Conservation (phyloP, 176 grass and related monocot genomes). For the Ampelocalamus luodianensis region DNA sequence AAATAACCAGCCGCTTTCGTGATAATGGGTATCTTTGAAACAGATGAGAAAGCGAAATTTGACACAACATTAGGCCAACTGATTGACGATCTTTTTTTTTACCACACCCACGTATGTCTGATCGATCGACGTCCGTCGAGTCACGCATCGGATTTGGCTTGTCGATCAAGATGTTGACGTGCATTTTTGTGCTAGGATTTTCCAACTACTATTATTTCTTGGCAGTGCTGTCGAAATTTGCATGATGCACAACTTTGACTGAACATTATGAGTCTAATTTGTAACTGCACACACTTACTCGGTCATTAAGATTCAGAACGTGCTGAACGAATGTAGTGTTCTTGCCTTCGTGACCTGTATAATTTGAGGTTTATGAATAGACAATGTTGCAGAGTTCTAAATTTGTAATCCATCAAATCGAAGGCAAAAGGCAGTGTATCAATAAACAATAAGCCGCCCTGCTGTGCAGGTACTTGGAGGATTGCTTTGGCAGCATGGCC, state of each 20-base stretch:
- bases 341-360: neutral
- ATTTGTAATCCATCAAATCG: neutral
- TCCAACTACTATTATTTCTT: neutral
- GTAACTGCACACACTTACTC: neutral
- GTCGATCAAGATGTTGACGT: constrained; percentile 38
- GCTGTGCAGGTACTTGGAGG: neutral
- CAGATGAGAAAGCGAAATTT: constrained; percentile 40
- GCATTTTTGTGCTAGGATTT: neutral
- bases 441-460: constrained; percentile 6
- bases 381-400: neutral
- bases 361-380: neutral
- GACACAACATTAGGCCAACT: constrained; percentile 35
- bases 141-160: constrained; percentile 9
- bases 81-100: constrained; percentile 46
- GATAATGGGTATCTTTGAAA: constrained; percentile 50
- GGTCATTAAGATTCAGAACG: neutral
- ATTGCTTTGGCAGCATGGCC: constrained; percentile 23
- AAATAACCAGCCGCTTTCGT: constrained; percentile 33
- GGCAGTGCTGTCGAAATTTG: neutral
- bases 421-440: neutral
- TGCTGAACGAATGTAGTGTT: neutral
- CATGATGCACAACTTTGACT: neutral
- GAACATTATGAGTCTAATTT: neutral
- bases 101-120: neutral
- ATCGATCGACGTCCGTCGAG: neutral